Evolutionary conservation across 1,139 yeast species (phyloP), one percentile per base, ranked within the genome.

Genomic region (Kurtzmaniella quercitrusa): DNA sequence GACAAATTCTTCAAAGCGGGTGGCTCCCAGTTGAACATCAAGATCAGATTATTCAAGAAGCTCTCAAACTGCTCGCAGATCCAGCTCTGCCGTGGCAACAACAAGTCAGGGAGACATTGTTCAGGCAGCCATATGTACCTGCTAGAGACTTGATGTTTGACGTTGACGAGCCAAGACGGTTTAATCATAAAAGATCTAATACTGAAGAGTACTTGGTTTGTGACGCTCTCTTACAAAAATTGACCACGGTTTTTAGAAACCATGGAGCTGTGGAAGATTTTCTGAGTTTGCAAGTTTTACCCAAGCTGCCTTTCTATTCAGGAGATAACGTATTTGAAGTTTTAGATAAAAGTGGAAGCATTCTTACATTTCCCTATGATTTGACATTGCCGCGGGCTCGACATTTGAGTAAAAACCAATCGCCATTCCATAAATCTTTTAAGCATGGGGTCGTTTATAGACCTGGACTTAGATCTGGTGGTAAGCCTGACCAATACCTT

Each of bases 31-130:
- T 88, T 1, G 90, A 88, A 45, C 93, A 88, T 51, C 94, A 91
- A 54, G 98, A 93, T 57, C 89, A 86, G 56, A 79, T 89, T 10
- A 85, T 93, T 47, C 85, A 87, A 55, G 96, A 90, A 56, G 96
- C 96, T 0, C 68, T 94, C 48, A 81, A 82, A 50, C 86, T 93
- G 27, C 66, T 93, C 48, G 86, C 94, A 1, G 93, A 89, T 57
- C 94, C 96, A 0, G 83, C 94, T 0, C 88, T 96, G 0, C 93
- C 96, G 0, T 89, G 96, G 95, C 93, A 91, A 53, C 88, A 82
- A 51, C 95, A 89, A 61, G 96, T 93, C 0, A 76, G 96, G 56
- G 87, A 84, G 48, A 85, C 94, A 0, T 65, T 93, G 37, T 93
- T 93, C 59, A 74, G 85, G 23, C 94, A 88, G 51, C 90, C 96